A percentile compares a stretch with the other conserved stretches of the same genome.
These are phyloP conservation scores for Herpetospermum pedunculosum DNA, from an alignment of 306 rosid genomes.

Conservation along the genomic window DNA sequence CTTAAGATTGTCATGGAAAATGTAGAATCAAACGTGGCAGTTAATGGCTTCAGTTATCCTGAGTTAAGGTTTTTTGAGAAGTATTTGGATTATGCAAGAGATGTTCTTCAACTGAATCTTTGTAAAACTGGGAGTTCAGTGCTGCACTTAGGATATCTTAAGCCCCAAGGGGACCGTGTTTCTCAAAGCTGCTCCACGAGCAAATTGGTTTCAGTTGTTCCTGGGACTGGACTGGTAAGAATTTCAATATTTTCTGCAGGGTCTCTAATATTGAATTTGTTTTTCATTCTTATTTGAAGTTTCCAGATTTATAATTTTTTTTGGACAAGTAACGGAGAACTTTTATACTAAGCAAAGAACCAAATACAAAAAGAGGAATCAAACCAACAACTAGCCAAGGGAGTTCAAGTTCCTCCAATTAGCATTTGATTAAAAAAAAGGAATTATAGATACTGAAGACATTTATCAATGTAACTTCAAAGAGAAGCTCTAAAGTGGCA, in stretches of 20 bases:
- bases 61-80: constrained; percentile 37
- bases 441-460: background rate
- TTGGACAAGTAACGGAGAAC: background rate
- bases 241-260: background rate
- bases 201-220: constrained; percentile 18
- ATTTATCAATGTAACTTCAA: background rate
- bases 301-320: background rate
- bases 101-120: constrained; percentile 28
- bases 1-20: constrained; percentile 31
- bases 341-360: background rate
- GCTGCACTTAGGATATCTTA: constrained; percentile 9
- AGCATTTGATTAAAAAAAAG: background rate
- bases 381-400: background rate
- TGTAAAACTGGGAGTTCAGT: constrained; percentile 17
- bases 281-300: background rate
- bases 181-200: constrained; percentile 27
- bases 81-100: constrained; percentile 33
- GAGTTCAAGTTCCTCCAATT: background rate
- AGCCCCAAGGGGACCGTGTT: constrained; percentile 20
- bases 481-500: background rate
- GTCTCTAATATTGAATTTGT: background rate
- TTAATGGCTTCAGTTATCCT: constrained; percentile 23
- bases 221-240: constrained; percentile 41
- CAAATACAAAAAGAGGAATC: background rate
- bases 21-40: constrained; percentile 19